Base-by-base conservation (phyloP, 192 early-diverging fungal species). In the Coemansia sp. region DNA sequence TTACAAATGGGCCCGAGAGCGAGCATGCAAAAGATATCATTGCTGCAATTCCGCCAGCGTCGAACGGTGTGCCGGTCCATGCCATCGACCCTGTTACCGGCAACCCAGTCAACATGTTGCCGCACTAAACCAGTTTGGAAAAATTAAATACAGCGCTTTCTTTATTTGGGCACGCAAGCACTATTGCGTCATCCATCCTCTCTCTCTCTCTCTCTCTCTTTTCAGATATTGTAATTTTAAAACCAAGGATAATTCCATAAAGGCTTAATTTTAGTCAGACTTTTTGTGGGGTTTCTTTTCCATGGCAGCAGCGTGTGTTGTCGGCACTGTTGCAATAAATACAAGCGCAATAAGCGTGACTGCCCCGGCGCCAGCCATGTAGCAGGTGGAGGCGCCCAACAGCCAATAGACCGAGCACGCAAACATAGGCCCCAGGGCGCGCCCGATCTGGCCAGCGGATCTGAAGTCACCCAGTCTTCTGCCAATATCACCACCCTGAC, bases 321-420 rank as follows among this genome's bases (percentile, higher is more conserved):
- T 33, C 7, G 72, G 72, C 0, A 72, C 64, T 8, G 61, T 43
- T 1, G 58, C 33, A 4, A 75, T 46, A 66, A 84, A 84, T 0
- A 69, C 18, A 5, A 74, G 2, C 0, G 78, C 58, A 21, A 90
- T 72, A 0, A 52, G 64, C 12, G 75, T 59, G 33, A 93, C 84
- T 0, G 79, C 77, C 0, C 83, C 45, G 0, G 90, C 63, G 7
- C 89, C 92, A 15, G 81, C 59, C 0, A 77, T 61, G 64, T 93
- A 93, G 63, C 87, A 89, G 2, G 68, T 67, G 23, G 75, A 56
- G 3, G 89, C 86, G 21, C 92, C 92, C 0, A 81, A 68, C 53
- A 90, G 81, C 95, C 94, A 99, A 74, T 97, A 99, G 10, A 87
- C 69, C 10, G 86, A 84, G 81, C 95, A 96, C 0, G 92, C 91